Evolutionary conservation across 129 eudicot species (phyloP), one percentile per base, ranked within the genome.

Genomic region (Flaveria linearis): DNA sequence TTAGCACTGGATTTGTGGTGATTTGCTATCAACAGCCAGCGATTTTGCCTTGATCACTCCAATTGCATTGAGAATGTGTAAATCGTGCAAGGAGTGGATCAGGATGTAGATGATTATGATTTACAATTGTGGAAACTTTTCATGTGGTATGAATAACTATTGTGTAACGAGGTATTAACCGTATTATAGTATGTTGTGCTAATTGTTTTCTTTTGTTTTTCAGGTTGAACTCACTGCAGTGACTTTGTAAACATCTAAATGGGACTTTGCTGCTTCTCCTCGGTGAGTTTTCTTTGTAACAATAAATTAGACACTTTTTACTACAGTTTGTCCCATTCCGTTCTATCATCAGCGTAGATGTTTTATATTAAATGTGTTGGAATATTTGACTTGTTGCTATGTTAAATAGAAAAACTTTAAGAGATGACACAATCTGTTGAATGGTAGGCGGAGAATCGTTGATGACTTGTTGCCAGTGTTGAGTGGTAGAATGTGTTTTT

Each of bases 231-330:
- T 4, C 33, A 25, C 18, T 64, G 78, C 18, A 7, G 33, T 65
- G 50, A 22, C 66, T 60, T 43, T 80, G 60, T 9, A 15, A 33
- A 11, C 66, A 53, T 76, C 68, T 30, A 57, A 75, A 88, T 88
- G 93, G 90, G 93, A 26, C 41, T 68, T 73, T 88, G 93, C 73
- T 88, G 93, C 84, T 84, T 88, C 64, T 65, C 90, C 51, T 81
- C 83, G 80, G 90, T 85, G 72, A 74, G 87, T 66, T 72, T 66
- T 68, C 49, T 57, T 33, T 58, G 57, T 11, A 43, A 33, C n/a
- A 9, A 60, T 22, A 8, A 25, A 25, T 8, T 49, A 12, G 15
- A 41, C 1, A 1, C 16, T 36, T 57, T 25, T 72, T 33, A 55
- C 39, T 25, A 3, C 65, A 5, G 7, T 36, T 36, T 6, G 10